Conservation (phyloP, 805 yeast genomes). For the Metschnikowia borealis region DNA sequence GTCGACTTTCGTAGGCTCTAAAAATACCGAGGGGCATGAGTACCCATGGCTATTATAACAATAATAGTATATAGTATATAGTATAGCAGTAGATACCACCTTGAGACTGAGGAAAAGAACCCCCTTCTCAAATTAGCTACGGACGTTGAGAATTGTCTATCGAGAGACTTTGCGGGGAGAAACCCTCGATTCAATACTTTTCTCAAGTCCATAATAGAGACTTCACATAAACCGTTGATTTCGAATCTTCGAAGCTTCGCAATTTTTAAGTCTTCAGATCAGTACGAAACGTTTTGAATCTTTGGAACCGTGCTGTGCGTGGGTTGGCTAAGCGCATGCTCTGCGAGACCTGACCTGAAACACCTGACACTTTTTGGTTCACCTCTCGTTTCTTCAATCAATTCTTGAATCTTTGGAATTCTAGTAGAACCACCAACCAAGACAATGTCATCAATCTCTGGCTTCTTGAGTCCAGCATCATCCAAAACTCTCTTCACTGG, state of each 20-base stretch:
- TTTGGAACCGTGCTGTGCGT: neutral
- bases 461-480: constrained; percentile 19
- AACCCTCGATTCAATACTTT: constrained; percentile 30
- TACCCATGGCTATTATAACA: no score
- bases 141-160: constrained; percentile 11
- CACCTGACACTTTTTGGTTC: no score
- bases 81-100: no score
- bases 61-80: no score
- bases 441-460: constrained; percentile 20
- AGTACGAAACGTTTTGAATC: no score
- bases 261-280: no score
- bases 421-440: constrained; percentile 23
- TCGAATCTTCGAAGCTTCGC: no score
- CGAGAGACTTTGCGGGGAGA: constrained; percentile 8
- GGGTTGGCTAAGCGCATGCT: neutral
- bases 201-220: constrained; percentile 34
- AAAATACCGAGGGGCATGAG: no score
- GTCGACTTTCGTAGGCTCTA: no score
- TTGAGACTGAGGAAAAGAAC: constrained; percentile 39
- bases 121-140: constrained; percentile 15
- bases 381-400: constrained; percentile 10
- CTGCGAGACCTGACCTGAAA: neutral
- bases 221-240: no score
- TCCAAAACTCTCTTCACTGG: constrained; percentile 21
- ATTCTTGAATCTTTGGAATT: constrained; percentile 21